Base-by-base conservation (phyloP, 768 basidiomycete species). In the Phylloporus sp. region DNA sequence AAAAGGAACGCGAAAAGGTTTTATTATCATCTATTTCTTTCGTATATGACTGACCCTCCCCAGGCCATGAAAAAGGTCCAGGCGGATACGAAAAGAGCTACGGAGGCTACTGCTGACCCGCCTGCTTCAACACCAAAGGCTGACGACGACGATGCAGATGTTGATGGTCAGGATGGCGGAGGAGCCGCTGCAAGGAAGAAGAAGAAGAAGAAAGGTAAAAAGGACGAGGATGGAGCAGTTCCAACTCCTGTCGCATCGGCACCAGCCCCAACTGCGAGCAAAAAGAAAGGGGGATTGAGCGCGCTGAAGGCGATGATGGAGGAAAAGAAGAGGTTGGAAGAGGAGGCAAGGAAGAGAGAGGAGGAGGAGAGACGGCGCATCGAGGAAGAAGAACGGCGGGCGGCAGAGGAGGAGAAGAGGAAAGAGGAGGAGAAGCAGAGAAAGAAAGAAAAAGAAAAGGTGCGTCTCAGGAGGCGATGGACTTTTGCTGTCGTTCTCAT, bases 1-100 rank as follows among this genome's bases (percentile, higher is more conserved):
- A 98, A 80, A 98, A 97, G 71, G 94, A 97, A 69, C 81, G 82
- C 42, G 93, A 96, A 72, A 96, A 96, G 85, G 92, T 32, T 48
- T 18, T 32, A 32, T 33, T 31, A n/a, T 44, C 9, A 6, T 33
- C 43, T n/a, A n/a, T 41, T 24, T 50, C 41, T 44, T n/a, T 29
- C 9, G 39, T 44, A 50, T 26, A 52, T 42, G 13, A 52, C 44
- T 52, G 42, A 48, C 40, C 15, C 42, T 46, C 46, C 54, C 3
- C 60, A 94, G 90, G 34, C 80, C 73, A 29, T 82, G 63, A 21
- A 75, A 75, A 96, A 95, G 66, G 90, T 88, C 6, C 90, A 94
- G 67, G 86, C 86, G 5, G 90, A 86, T 18, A 86, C 85, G 3
- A 96, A 93, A 70, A 95, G 86, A 55, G 55, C 60, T 5, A 61